Base-by-base conservation (phyloP, 345 rosid genomes). In the Camelina neglecta region DNA sequence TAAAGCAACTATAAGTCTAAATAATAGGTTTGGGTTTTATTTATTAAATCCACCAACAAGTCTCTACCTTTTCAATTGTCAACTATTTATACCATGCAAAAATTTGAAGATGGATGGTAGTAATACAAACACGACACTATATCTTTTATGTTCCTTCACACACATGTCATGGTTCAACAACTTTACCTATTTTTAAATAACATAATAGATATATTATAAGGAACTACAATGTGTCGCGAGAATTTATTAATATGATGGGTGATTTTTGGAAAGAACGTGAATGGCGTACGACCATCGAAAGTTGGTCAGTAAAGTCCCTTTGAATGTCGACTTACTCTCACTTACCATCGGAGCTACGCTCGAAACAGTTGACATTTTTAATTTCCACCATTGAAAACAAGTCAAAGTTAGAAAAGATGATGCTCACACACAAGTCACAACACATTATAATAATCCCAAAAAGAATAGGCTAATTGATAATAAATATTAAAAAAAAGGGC, bases 301-400 rank as follows among this genome's bases (percentile, higher is more conserved):
- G 75, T 71, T 71, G 67, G 50, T 60, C 20, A 21, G 67, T 48
- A 71, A 60, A 71, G 75, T 35, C 8, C 12, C 59, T 71, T 60
- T 60, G 60, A 56, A 69, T 56, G 18, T 42, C 5, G 21, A 16
- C 11, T 41, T 2, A 55, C 51, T 24, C 53, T 56, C 54, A 29
- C 65, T 61, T 33, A 51, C 55, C 31, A 11, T 11, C 12, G 29
- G 21, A 38, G 26, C 23, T 16, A 35, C 42, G 41, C 51, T 45
- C 47, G 7, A 18, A 35, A 48, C 1, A 15, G 67, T 36, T 49
- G 67, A 71, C 59, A 11, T 48, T 48, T 48, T 21, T 0, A 8
- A 2, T 35, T 21, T 10, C 50, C 24, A 33, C 64, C 73, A 56
- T 11, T 69, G 54, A 56, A 15, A 35, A 49, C 49, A 60, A 60